These are phyloP conservation scores for Papilionanthe hybrid DNA, from an alignment of 116 monocot genomes.

Conservation along the genomic window DNA sequence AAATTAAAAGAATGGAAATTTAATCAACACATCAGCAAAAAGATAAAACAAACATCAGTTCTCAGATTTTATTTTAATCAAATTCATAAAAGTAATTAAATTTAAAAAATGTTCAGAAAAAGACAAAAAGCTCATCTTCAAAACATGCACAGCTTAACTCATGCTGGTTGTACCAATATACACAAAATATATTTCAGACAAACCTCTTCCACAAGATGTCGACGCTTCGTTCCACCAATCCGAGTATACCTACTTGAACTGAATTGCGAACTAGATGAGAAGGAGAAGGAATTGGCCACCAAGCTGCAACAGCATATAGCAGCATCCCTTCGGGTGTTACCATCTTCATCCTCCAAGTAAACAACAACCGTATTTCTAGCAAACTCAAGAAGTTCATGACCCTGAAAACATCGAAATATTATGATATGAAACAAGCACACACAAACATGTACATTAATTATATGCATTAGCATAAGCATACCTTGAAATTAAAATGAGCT, in stretches of 20 bases:
- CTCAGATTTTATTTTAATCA: background rate
- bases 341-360: conserved; percentile 96
- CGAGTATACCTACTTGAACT: conserved; percentile 65
- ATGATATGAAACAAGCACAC: background rate
- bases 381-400: conserved; percentile 90
- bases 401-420: conserved; percentile 38
- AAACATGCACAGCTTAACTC: background rate
- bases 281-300: conserved; percentile 70
- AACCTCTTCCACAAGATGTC: conserved; percentile 92
- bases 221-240: conserved; percentile 61
- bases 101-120: background rate
- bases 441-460: background rate
- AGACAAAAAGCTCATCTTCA: background rate
- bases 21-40: background rate
- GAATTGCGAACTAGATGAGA: conserved; percentile 43
- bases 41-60: background rate
- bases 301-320: conserved; percentile 92
- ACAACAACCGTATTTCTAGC: conserved; percentile 80
- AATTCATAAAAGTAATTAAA: background rate
- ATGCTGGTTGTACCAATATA: background rate
- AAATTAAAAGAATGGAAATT: conserved; percentile 3
- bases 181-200: conserved; percentile 11
- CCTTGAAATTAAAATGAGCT: conserved; percentile 89
- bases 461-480: conserved; percentile 14
- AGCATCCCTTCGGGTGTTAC: conserved; percentile 78